A percentile compares a stretch with the other conserved stretches of the same genome.
Evolutionary conservation across 148 eudicot species (phyloP).

Genomic region (Suaeda aralocaspica): DNA sequence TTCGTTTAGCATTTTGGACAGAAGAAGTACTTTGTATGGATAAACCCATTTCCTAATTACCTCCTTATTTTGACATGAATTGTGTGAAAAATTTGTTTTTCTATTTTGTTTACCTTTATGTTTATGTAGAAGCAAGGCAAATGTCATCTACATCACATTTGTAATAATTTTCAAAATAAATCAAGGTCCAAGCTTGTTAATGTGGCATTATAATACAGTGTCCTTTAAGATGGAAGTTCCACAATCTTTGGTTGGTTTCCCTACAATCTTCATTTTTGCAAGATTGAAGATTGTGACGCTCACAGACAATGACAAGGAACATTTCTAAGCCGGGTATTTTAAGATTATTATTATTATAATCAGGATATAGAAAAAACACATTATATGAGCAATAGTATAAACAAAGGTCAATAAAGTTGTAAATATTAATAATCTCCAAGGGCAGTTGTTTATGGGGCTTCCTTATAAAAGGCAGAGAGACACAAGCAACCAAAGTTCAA

Average conservation of each 20-base stretch:
- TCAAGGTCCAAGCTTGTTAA: slow-evolving; percentile 5
- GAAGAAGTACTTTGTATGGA: background rate
- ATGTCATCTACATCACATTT: background rate
- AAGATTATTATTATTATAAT: background rate
- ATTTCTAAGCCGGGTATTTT: background rate
- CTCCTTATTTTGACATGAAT: background rate
- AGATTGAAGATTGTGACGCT: slow-evolving; percentile 30
- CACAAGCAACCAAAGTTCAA: slow-evolving; percentile 1
- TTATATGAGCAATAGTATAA: background rate
- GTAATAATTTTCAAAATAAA: background rate
- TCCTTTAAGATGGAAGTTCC: background rate
- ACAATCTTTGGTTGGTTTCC: slow-evolving; percentile 10
- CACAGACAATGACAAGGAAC: slow-evolving; percentile 9
- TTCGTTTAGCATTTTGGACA: too few relatives aligned
- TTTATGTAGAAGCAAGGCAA: slow-evolving; percentile 8
- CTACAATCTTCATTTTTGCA: slow-evolving; percentile 13
- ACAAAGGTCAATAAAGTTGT: slow-evolving; percentile 5
- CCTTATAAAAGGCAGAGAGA: slow-evolving; percentile 15
- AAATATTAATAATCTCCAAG: slow-evolving; percentile 12
- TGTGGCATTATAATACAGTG: slow-evolving; percentile 6
- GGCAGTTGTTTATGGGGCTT: background rate
- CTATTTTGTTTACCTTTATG: background rate
- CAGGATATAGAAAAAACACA: background rate
- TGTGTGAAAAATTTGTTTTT: background rate
- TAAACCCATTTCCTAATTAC: too few relatives aligned